These are phyloP conservation scores for Inga laurina DNA, from an alignment of 306 rosid genomes.

Conservation along the genomic window DNA sequence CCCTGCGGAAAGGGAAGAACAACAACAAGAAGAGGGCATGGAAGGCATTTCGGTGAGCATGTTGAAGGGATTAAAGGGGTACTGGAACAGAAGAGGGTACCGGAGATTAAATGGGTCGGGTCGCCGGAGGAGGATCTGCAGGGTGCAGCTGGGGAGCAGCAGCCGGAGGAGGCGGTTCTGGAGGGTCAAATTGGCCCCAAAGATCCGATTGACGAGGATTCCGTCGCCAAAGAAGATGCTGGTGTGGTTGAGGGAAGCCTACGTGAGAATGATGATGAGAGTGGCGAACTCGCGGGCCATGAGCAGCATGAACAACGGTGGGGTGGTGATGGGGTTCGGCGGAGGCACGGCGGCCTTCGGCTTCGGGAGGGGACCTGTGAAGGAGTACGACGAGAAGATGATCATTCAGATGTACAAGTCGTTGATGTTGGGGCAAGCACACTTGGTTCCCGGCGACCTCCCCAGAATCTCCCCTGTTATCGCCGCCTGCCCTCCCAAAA, in stretches of 20 bases:
- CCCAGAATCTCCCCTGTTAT: constrained; percentile 26
- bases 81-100: constrained; percentile 59
- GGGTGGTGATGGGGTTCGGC: constrained; percentile 38
- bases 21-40: constrained; percentile 26
- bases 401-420: constrained; percentile 66
- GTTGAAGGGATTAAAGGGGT: constrained; percentile 48
- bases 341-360: constrained; percentile 8
- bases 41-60: constrained; percentile 51
- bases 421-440: constrained; percentile 49
- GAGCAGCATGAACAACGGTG: constrained; percentile 25
- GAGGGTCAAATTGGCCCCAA: constrained; percentile 57
- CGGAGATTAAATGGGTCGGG: constrained; percentile 40
- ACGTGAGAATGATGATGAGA: constrained; percentile 69
- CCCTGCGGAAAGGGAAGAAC: not conserved
- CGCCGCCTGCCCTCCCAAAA: not conserved
- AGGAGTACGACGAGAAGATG: constrained; percentile 86
- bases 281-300: constrained; percentile 62
- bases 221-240: constrained; percentile 64
- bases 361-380: constrained; percentile 37
- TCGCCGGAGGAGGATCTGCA: constrained; percentile 26
- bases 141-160: constrained; percentile 37
- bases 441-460: constrained; percentile 38
- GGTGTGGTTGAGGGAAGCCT: constrained; percentile 76
- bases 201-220: constrained; percentile 40
- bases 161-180: constrained; percentile 43